Base-by-base conservation (phyloP, 2,329 filamentous ascomycete genomes). In the Pestalotiopsis sp. region DNA sequence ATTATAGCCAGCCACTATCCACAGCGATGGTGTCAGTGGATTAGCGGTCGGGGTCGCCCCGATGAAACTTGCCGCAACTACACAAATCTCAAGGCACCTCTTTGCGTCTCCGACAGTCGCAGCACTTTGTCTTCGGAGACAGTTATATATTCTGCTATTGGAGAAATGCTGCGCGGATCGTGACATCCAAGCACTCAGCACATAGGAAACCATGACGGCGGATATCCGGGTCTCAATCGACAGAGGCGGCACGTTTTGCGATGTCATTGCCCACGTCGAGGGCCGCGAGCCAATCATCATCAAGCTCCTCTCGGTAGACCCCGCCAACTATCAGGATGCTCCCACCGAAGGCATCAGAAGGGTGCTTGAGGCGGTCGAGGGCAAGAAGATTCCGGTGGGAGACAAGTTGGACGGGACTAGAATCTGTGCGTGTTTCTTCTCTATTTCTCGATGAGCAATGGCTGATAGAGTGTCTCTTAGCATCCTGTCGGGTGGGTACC, bases 181-280 rank as follows among this genome's bases (percentile, higher is more conserved):
- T 17, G 20, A 52, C 7, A 52, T n/a, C 3, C 7, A n/a, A 52
- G n/a, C 45, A 52, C 7, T 9, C 45, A 6, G 13, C 41, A 52
- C 45, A 5, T 5, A 7, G 12, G 20, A 0, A 52, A 52, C 1
- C 45, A 52, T 52, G 45, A 52, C 45, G 7, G 45, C 45, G 6
- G 45, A 52, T 23, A 66, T 63, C 31, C 20, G 20, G 11, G 40
- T 80, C 66, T 71, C 78, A 17, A 80, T 80, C 38, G 78, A 91
- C 81, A 87, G 91, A 67, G 91, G 91, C 65, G 91, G 91, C 68
- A 93, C 91, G n/a, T 93, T 93, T 78, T 93, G 90, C 68, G 91
- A 93, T 77, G 91, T 91, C 68, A 88, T 90, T 4, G 90, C 90
- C 67, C 86, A 85, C 2, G 88, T 90, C 20, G 85, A 86, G 71